Percentiles rank a stretch among this genome's conserved stretches.
These are phyloP conservation scores for Melocanna baccifera DNA, from an alignment of 176 grass and related monocot species.

Conservation along the genomic window DNA sequence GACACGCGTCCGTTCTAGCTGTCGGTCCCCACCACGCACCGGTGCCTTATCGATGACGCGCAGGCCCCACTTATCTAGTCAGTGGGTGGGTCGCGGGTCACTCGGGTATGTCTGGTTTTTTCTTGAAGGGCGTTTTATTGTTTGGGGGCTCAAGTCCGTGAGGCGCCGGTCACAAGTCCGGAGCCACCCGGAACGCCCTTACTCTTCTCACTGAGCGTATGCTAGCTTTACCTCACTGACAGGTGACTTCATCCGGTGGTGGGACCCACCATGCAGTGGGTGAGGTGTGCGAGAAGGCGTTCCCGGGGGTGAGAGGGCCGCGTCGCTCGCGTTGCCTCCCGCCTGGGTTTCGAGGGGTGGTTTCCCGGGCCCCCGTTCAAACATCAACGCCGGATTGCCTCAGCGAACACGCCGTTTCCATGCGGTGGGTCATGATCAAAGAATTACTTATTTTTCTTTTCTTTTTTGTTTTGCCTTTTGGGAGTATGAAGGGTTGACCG, in stretches of 20 bases:
- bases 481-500: neutral
- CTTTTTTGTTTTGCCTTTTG: neutral
- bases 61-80: accelerated
- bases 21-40: neutral
- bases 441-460: neutral
- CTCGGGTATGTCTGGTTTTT: neutral
- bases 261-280: neutral
- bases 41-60: accelerated
- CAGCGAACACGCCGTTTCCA: neutral
- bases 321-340: neutral
- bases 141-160: conserved; percentile 37
- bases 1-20: conserved; percentile 37
- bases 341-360: neutral
- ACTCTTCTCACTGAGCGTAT: too few species aligned
- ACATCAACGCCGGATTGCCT: neutral
- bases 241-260: too few species aligned
- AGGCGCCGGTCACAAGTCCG: conserved; percentile 19
- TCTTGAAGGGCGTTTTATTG: conserved; percentile 16
- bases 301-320: neutral
- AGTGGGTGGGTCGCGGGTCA: accelerated
- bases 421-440: neutral
- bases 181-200: neutral
- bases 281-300: neutral
- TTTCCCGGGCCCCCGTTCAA: neutral
- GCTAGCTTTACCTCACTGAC: too few species aligned